These are phyloP conservation scores for Jaapia argillacea DNA, from an alignment of 768 basidiomycete genomes.

Conservation along the genomic window DNA sequence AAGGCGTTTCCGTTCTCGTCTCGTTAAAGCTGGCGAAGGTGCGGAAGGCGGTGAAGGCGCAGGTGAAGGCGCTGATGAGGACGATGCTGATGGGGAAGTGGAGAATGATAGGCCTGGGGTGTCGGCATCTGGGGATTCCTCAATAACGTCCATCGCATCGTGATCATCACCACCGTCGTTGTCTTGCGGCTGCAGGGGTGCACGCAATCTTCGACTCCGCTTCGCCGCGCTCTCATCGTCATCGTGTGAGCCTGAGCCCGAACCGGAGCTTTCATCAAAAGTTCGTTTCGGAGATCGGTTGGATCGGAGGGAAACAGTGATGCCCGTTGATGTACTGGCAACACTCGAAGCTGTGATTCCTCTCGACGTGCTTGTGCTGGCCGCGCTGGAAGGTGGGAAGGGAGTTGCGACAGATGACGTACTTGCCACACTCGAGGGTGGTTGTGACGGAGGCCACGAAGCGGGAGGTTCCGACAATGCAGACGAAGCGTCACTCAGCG, in stretches of 20 bases:
- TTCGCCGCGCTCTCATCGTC: constrained; percentile 19
- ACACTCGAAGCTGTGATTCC: neutral
- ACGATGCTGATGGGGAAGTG: constrained; percentile 18
- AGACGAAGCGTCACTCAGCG: neutral
- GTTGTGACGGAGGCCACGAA: neutral
- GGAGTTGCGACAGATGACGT: constrained; percentile 11
- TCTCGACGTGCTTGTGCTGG: no score
- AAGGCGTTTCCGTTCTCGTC: constrained; percentile 58
- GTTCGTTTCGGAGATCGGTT: constrained; percentile 48
- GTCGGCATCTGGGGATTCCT: constrained; percentile 16
- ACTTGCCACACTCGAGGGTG: neutral
- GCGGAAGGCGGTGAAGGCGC: constrained; percentile 17
- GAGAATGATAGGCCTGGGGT: constrained; percentile 32
- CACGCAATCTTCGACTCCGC: neutral
- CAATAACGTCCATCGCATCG: constrained; percentile 18
- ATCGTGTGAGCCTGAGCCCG: constrained; percentile 22
- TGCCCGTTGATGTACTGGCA: constrained; percentile 6
- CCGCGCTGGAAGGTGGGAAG: constrained; percentile 4
- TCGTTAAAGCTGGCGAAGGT: constrained; percentile 38
- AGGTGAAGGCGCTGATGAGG: constrained; percentile 22
- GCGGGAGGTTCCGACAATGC: constrained; percentile 1
- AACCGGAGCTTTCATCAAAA: constrained; percentile 45
- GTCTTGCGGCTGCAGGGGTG: constrained; percentile 25
- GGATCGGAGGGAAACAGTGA: constrained; percentile 20
- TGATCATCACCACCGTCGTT: constrained; percentile 19